Percentiles rank a stretch among this genome's conserved stretches.
Conservation (phyloP, 768 basidiomycete genomes). For the Tricholoma sp. region DNA sequence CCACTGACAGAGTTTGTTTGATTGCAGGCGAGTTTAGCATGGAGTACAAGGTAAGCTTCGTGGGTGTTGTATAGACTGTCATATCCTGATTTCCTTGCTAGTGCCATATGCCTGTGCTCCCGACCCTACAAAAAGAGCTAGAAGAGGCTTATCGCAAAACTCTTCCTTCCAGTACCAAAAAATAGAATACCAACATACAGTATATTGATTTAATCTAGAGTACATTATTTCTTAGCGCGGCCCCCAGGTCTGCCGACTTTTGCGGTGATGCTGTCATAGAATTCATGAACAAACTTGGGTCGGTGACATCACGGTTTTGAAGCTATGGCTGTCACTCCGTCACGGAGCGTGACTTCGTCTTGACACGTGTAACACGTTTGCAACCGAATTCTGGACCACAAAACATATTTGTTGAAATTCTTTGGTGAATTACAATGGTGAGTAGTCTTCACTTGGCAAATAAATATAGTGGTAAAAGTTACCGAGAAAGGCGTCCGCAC, state of each 20-base stretch:
- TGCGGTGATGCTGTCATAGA: too few relatives aligned
- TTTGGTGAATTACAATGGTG: conserved; percentile 2
- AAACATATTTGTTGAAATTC: not conserved
- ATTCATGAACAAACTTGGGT: too few relatives aligned
- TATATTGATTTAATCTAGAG: not conserved
- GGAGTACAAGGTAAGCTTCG: conserved; percentile 64
- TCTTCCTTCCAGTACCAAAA: conserved; percentile 37
- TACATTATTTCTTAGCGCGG: not conserved
- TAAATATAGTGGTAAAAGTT: not conserved
- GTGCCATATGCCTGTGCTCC: conserved; percentile 80
- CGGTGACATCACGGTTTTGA: too few relatives aligned
- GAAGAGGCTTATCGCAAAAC: conserved; percentile 40
- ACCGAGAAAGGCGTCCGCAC: conserved; percentile 39
- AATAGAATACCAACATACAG: conserved; percentile 41
- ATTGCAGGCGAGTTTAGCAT: conserved; percentile 67
- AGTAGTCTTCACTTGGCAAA: not conserved
- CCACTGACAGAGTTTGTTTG: not conserved
- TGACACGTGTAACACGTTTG: not conserved
- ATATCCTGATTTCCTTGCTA: conserved; percentile 22
- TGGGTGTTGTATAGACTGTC: not conserved
- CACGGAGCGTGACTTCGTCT: not conserved
- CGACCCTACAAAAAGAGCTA: conserved; percentile 83
- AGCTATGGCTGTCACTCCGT: not conserved
- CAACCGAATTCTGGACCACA: not conserved
- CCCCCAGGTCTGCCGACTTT: too few relatives aligned